phyloP scores from a whole-genome alignment of 768 basidiomycete genomes.

The Rhodosporidiobolus sp. region DNA sequence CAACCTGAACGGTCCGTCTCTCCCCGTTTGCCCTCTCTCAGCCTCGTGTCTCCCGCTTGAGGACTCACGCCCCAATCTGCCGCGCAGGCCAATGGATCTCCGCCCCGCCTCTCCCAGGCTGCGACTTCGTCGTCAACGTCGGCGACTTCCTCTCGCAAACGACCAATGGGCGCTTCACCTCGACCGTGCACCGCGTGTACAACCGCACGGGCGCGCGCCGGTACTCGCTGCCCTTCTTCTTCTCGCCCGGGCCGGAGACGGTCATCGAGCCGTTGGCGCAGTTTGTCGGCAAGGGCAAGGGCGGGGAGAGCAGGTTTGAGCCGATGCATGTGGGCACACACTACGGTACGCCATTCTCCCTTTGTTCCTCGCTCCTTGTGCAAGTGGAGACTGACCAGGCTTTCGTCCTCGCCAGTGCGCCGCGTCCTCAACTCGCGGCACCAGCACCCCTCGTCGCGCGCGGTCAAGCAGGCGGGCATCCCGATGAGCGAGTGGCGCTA shows the following conservation, averaged over 20 bases:
- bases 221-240: constrained; percentile 35
- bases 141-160: constrained; percentile 27
- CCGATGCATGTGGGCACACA: background rate
- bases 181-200: constrained; percentile 35
- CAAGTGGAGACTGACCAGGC: too few species aligned
- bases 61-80: background rate
- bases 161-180: constrained; percentile 7
- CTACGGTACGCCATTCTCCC: background rate
- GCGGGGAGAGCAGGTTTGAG: background rate
- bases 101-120: constrained; percentile 15
- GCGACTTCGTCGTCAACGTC: constrained; percentile 27
- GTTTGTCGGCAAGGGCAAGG: background rate
- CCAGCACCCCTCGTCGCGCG: background rate
- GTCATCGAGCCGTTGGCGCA: constrained; percentile 3
- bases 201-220: constrained; percentile 25
- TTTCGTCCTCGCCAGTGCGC: background rate
- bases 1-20: constrained; percentile 29
- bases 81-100: constrained; percentile 16
- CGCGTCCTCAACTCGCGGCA: background rate
- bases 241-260: constrained; percentile 22
- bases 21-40: background rate
- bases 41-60: background rate
- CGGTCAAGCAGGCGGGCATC: background rate
- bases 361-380: too few species aligned
- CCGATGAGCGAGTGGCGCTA: constrained; percentile 6